Base-by-base conservation (phyloP, 495 filamentous ascomycete genomes). In the Hypoxylon trugodes region DNA sequence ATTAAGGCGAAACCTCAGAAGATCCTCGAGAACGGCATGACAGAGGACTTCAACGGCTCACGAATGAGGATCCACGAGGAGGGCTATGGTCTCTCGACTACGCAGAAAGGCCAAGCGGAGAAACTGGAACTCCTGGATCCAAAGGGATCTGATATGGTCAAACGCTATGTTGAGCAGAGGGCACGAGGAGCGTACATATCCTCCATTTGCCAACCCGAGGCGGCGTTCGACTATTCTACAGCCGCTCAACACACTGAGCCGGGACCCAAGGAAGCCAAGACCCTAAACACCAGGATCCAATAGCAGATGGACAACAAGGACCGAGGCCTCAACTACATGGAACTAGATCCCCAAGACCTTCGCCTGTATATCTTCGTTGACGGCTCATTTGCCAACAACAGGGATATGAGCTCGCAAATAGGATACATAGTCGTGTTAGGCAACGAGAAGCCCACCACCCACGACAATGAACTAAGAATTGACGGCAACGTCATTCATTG, bases 371-470 rank as follows among this genome's bases (percentile, higher is more conserved):
- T 55, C 18, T 55, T 55, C 18, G 40, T 42, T 13, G 50, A 55
- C 13, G 50, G 35, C 2, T 55, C 50, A 1, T 55, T 58, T 26
- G 53, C 53, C 2, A 58, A 58, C 32, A 58, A 58, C 19, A 58
- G 26, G 26, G 53, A 58, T 19, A n/a, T 48, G 21, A 59, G 43
- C 16, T 59, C 35, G 4, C 43, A 59, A 21, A 47, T 59, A n/a
- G 43, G 55, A 2, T 50, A 40, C 26, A 7, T 36, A 9, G 33
- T 59, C 13, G 7, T 50, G 6, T 2, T 59, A 1, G 28, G 33
- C 1, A 58, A 33, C 10, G 55, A 59, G 25, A 21, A 35, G 22
- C 10, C 25, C 25, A 48, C 30, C 8, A 18, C 1, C 24, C 7
- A 22, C 19, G 38, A 58, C 12, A 43, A 37, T 7, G 21, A 40